Conservation (phyloP, 208 protist genomes). For the Polymyxa betae region DNA sequence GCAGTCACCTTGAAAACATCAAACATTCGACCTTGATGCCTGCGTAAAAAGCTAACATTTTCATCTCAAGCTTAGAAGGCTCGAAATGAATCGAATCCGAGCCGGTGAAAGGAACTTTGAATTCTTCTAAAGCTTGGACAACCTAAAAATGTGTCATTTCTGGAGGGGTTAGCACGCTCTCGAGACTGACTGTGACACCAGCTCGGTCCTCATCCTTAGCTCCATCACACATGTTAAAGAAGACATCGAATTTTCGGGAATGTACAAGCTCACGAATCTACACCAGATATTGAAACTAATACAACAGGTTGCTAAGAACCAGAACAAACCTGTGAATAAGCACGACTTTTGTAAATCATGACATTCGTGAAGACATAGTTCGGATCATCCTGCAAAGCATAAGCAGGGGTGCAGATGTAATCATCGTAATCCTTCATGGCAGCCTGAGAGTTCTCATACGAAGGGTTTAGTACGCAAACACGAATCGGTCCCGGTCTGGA, state of each 20-base stretch:
- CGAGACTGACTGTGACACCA: not conserved
- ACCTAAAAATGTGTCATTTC: not conserved
- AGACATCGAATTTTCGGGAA: constrained; percentile 37
- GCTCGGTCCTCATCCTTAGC: constrained; percentile 45
- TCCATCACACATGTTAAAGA: constrained; percentile 46
- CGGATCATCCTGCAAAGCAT: not conserved
- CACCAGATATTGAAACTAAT: not conserved
- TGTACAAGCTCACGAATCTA: not conserved
- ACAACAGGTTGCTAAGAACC: not conserved
- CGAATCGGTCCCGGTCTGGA: not conserved
- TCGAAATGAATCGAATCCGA: constrained; percentile 31
- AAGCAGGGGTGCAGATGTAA: constrained; percentile 16
- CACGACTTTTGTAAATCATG: not conserved
- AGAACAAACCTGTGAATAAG: constrained; percentile 4
- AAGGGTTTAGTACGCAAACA: not conserved
- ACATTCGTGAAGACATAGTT: constrained; percentile 4
- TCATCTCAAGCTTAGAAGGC: constrained; percentile 21
- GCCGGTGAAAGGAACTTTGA: constrained; percentile 17
- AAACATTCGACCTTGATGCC: not conserved
- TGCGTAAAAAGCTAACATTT: constrained; percentile 45
- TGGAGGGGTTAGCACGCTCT: not conserved
- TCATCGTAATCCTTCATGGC: constrained; percentile 19
- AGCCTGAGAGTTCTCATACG: constrained; percentile 43
- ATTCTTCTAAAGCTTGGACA: constrained; percentile 32
- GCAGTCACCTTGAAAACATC: not conserved